phyloP scores from a whole-genome alignment of 2,329 filamentous ascomycete genomes.

The Xylariales sp. region DNA sequence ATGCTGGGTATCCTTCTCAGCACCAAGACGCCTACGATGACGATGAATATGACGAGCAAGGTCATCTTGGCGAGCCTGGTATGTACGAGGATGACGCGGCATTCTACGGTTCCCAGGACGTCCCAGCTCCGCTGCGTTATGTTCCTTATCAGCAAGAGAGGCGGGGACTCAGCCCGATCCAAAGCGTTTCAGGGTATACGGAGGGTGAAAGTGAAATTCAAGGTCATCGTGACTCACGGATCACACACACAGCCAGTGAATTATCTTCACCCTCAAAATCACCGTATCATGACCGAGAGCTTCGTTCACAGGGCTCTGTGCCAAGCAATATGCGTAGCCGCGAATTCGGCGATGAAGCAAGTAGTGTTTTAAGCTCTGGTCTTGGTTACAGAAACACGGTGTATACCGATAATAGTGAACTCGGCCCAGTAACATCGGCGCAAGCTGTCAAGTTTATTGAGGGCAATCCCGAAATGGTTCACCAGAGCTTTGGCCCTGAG shows the following conservation, averaged over 20 bases:
- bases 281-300: conserved; percentile 55
- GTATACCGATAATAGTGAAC: conserved; percentile 65
- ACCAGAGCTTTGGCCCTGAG: conserved; percentile 79
- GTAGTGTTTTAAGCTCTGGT: conserved; percentile 63
- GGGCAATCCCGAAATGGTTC: conserved; percentile 80
- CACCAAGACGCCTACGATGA: conserved; percentile 53
- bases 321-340: conserved; percentile 60
- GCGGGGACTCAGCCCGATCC: conserved; percentile 85
- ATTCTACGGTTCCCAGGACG: conserved; percentile 70
- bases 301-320: conserved; percentile 68
- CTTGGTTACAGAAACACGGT: conserved; percentile 65
- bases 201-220: conserved; percentile 73
- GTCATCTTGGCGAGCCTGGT: conserved; percentile 50
- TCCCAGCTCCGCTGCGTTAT: conserved; percentile 72
- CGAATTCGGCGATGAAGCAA: conserved; percentile 70
- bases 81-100: conserved; percentile 58
- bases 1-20: conserved; percentile 54
- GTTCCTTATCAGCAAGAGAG: conserved; percentile 76
- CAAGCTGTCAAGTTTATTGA: conserved; percentile 78
- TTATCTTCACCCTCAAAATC: conserved; percentile 73
- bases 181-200: conserved; percentile 89
- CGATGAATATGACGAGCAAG: conserved; percentile 59
- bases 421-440: conserved; percentile 70
- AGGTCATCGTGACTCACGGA: conserved; percentile 66
- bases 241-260: conserved; percentile 61